Evolutionary conservation across 1,284 basidiomycete species (phyloP).

Genomic region (Amylostereum chailletii): DNA sequence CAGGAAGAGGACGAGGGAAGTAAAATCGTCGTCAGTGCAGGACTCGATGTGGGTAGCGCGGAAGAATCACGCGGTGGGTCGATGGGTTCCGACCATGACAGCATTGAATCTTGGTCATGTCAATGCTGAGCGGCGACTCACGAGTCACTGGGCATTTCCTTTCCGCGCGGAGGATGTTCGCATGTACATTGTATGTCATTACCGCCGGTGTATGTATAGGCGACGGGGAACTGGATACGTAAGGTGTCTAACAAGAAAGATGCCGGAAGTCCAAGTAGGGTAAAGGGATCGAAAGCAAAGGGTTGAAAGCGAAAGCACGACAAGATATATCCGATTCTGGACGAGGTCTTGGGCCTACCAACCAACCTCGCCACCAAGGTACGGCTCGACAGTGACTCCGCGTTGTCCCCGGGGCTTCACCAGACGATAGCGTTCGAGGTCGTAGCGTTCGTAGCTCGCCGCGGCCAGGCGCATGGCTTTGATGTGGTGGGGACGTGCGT

Average conservation of each 20-base stretch:
- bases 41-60: too few species aligned
- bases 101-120: background rate
- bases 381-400: constrained; percentile 49
- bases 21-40: too few species aligned
- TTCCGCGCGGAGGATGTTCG: background rate
- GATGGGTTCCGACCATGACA: background rate
- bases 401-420: constrained; percentile 53
- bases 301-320: background rate
- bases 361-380: constrained; percentile 59
- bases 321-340: background rate
- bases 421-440: constrained; percentile 68
- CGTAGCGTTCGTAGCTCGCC: constrained; percentile 71
- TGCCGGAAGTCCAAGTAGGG: too few species aligned
- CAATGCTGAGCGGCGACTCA: background rate
- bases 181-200: background rate
- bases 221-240: too few species aligned
- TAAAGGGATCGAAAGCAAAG: background rate
- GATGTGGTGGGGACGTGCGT: constrained; percentile 71
- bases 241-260: too few species aligned
- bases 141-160: background rate
- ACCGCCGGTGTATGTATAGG: too few species aligned
- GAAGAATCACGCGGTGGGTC: background rate
- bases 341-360: constrained; percentile 35
- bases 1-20: background rate
- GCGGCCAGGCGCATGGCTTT: constrained; percentile 76